Conservation (phyloP, 495 filamentous ascomycete genomes). For the Alectoria sarmentosa region DNA sequence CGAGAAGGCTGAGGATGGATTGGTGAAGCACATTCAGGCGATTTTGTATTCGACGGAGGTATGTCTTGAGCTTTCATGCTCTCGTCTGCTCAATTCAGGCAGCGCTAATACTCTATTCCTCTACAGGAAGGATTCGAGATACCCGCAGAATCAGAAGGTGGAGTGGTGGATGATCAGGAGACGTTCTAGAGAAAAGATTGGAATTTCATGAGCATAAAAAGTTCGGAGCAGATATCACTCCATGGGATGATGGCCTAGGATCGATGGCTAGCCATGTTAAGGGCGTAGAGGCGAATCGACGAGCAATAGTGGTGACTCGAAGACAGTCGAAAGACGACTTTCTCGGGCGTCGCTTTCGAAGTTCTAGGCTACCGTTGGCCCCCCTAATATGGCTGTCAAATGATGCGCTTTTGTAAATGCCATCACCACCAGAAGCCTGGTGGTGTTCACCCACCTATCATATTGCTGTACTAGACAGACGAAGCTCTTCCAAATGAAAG, state of each 20-base stretch:
- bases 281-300: not conserved
- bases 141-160: constrained; percentile 34
- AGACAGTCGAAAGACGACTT: not conserved
- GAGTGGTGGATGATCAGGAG: constrained; percentile 41
- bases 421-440: too few species aligned
- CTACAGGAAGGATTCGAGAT: constrained; percentile 49
- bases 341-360: constrained; percentile 7
- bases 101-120: constrained; percentile 4
- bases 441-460: too few species aligned
- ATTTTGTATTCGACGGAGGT: constrained; percentile 97
- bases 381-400: not conserved
- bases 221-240: not conserved
- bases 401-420: constrained; percentile 3
- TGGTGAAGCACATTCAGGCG: constrained; percentile 89
- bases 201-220: not conserved
- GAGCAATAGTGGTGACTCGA: not conserved
- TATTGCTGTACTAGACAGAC: not conserved
- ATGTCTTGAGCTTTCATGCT: not conserved
- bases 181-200: constrained; percentile 34
- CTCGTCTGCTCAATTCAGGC: not conserved
- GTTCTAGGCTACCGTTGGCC: constrained; percentile 8
- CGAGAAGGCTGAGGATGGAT: constrained; percentile 83
- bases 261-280: not conserved
- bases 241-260: not conserved
- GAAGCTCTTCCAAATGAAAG: not conserved